Evolutionary conservation across 2,329 filamentous ascomycete species (phyloP), one percentile per base, ranked within the genome.

Genomic region (Apiospora sp.): DNA sequence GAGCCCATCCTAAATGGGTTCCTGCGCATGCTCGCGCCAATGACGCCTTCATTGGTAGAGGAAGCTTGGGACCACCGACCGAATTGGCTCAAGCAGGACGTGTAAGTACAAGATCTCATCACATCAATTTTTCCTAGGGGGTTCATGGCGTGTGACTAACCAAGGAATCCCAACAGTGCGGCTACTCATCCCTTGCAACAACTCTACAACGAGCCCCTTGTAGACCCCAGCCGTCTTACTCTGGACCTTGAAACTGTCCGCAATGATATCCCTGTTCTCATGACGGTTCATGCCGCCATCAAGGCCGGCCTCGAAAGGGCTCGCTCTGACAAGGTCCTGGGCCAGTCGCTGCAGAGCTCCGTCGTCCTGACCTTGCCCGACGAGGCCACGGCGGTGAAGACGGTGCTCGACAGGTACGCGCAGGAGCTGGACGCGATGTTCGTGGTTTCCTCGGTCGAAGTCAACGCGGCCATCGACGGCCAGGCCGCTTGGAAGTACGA

Each of bases 61-160:
- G 96, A 98, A 83, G 92, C 93, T 0, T 97, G 94, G 94, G 91
- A 92, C 71, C 90, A 95, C 81, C 88, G 92, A 4, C 94, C 95
- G 0, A 82, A 85, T 13, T 88, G 87, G 81, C 88, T 96, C 81
- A 88, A 87, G 70, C 79, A 85, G 30, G 84, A 87, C 51, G 78
- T 71, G 82, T 86, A 78, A 76, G 85, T 83, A 70, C 67, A 73
- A 1, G 1, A 10, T 3, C 10, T 41, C 58, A 19, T 64, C 14
- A 14, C 3, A 30, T 2, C 27, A 30, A 30, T 30, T 30, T 2
- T 30, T 30, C 27, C 27, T 30, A 30, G 27, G 27, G 27, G n/a
- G 3, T 10, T 41, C 13, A n/a, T 37, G 7, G 19, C 22, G 16
- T 14, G 27, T 71, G 51, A 61, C 69, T 14, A n/a, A 27, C 70